These are phyloP conservation scores for Penicillium diatomitis DNA, from an alignment of 495 filamentous ascomycete species.

Conservation along the genomic window DNA sequence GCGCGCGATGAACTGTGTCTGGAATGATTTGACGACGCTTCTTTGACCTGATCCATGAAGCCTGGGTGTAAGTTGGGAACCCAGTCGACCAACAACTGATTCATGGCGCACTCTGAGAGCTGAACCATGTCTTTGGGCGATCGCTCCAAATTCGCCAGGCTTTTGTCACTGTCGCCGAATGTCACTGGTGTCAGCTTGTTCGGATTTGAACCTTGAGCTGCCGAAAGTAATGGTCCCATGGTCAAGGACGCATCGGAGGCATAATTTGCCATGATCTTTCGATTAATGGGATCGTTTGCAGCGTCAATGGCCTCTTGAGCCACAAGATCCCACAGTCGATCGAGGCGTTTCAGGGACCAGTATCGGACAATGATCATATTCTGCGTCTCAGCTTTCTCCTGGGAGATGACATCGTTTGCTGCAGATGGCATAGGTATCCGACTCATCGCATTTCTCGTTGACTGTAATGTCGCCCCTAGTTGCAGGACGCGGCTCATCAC, in stretches of 20 bases:
- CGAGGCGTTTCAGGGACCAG: conserved; percentile 33
- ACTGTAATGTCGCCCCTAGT: conserved; percentile 21
- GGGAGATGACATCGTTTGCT: conserved; percentile 24
- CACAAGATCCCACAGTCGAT: conserved; percentile 30
- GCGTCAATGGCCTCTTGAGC: conserved; percentile 27
- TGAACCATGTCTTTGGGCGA: conserved; percentile 33
- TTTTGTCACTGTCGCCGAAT: conserved; percentile 24
- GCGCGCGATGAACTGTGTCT: conserved; percentile 6
- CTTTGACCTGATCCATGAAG: not conserved
- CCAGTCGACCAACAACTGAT: conserved; percentile 29
- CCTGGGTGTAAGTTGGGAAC: conserved; percentile 11
- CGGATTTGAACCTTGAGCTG: conserved; percentile 12
- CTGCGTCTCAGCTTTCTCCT: conserved; percentile 36
- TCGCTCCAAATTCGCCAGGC: conserved; percentile 25
- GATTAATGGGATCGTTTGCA: conserved; percentile 17
- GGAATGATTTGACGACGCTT: not conserved
- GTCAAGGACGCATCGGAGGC: conserved; percentile 7
- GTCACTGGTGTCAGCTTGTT: conserved; percentile 21
- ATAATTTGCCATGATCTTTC: conserved; percentile 17
- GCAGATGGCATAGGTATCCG: not conserved
- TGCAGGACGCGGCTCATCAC: conserved; percentile 35
- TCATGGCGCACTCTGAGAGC: conserved; percentile 28
- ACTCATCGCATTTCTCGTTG: not conserved
- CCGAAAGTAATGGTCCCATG: conserved; percentile 6
- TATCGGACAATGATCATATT: conserved; percentile 41